Percentiles rank a stretch among this genome's conserved stretches.
Evolutionary conservation across 495 filamentous ascomycete genomes (phyloP).

Genomic region (Penicillium fimorum): DNA sequence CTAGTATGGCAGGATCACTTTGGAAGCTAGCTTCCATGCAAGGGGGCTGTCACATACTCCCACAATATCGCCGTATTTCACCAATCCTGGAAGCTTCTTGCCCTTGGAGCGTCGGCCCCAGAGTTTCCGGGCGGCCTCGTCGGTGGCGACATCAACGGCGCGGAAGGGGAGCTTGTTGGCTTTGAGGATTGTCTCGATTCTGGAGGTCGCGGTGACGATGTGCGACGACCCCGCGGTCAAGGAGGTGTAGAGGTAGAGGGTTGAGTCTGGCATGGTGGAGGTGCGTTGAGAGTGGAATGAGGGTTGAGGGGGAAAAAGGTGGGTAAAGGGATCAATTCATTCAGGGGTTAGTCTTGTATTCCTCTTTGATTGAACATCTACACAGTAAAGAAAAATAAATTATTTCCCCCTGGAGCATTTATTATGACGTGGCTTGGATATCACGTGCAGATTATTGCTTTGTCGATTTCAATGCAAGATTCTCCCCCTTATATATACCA

Average conservation of each 20-base stretch:
- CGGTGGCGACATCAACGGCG: conserved; percentile 86
- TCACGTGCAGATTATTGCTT: conserved; percentile 6
- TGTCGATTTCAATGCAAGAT: background rate
- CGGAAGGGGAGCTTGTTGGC: conserved; percentile 92
- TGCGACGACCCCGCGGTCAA: conserved; percentile 96
- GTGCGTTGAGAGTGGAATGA: background rate
- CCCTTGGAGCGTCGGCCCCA: conserved; percentile 80
- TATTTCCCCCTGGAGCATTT: conserved; percentile 8
- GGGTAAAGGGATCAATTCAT: background rate
- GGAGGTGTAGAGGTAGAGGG: conserved; percentile 91
- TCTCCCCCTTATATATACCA: background rate
- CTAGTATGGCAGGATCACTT: background rate
- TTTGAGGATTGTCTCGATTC: conserved; percentile 93
- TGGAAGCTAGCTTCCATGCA: conserved; percentile 4
- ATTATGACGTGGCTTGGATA: conserved; percentile 16
- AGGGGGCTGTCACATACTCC: conserved; percentile 60
- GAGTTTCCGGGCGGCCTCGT: conserved; percentile 85
- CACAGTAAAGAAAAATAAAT: conserved; percentile 6
- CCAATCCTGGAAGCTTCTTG: conserved; percentile 83
- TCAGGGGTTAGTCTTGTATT: background rate
- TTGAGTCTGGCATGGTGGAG: conserved; percentile 57
- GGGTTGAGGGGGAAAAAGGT: background rate
- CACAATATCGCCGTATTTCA: conserved; percentile 81
- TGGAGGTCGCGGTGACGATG: conserved; percentile 93
- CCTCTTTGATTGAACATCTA: conserved; percentile 1